These are phyloP conservation scores for Xylaria scruposa DNA, from an alignment of 495 filamentous ascomycete species.

Conservation along the genomic window DNA sequence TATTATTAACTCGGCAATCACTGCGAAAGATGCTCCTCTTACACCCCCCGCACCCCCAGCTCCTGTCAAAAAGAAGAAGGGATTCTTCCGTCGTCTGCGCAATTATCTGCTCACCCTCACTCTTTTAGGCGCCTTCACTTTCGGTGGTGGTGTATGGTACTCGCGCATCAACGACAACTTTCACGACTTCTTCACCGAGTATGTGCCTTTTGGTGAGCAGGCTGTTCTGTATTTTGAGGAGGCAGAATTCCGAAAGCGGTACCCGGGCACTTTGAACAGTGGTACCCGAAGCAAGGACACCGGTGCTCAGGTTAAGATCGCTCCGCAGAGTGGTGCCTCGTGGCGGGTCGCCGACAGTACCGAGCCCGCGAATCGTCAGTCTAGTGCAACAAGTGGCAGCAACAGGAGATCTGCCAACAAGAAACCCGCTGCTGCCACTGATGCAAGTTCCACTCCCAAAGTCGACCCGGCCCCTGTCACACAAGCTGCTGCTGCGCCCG, in stretches of 20 bases:
- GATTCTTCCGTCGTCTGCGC: constrained; percentile 71
- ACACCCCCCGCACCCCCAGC: constrained; percentile 56
- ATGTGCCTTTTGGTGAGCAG: constrained; percentile 92
- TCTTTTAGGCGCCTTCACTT: constrained; percentile 75
- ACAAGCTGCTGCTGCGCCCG: constrained; percentile 30
- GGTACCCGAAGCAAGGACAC: constrained; percentile 60
- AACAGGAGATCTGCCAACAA: constrained; percentile 48
- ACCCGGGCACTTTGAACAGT: constrained; percentile 71
- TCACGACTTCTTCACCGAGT: constrained; percentile 99
- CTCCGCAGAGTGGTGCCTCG: constrained; percentile 82
- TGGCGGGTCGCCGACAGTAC: constrained; percentile 72
- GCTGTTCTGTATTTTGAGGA: constrained; percentile 97
- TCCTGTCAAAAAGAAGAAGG: constrained; percentile 63
- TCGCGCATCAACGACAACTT: constrained; percentile 95
- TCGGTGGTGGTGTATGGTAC: constrained; percentile 88
- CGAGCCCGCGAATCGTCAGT: constrained; percentile 49
- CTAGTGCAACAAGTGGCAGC: constrained; percentile 48
- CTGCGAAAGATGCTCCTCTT: constrained; percentile 66
- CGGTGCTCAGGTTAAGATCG: constrained; percentile 79
- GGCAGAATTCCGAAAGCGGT: constrained; percentile 88
- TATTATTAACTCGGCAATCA: constrained; percentile 59
- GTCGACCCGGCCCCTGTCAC: constrained; percentile 27
- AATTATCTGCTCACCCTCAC: constrained; percentile 74
- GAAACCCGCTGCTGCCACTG: constrained; percentile 32
- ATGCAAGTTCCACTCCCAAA: constrained; percentile 33